These are phyloP conservation scores for Lichtheimia ramosa DNA, from an alignment of 371 early-diverging fungal genomes.

Conservation along the genomic window DNA sequence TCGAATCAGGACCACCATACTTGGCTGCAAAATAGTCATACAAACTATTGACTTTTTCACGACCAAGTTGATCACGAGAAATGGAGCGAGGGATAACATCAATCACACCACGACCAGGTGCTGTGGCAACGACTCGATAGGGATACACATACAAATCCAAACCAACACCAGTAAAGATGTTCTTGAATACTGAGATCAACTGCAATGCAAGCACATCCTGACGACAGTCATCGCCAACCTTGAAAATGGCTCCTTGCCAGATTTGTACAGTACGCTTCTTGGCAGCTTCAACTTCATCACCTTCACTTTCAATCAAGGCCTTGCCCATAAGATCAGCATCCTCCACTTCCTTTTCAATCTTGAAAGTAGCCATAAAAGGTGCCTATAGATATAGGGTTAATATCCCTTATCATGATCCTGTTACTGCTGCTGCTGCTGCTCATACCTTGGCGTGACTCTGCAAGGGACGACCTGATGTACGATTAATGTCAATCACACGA, in stretches of 20 bases:
- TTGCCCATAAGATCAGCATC: slow-evolving; percentile 50
- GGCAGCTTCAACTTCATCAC: slow-evolving; percentile 24
- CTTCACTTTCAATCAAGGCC: slow-evolving; percentile 42
- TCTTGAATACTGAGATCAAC: slow-evolving; percentile 96
- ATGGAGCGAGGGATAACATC: slow-evolving; percentile 99
- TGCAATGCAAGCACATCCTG: slow-evolving; percentile 99
- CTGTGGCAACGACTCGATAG: slow-evolving; percentile 98
- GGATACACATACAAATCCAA: slow-evolving; percentile 97
- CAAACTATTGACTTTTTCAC: slow-evolving; percentile 97
- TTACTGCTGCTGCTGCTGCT: neutral
- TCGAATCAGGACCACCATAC: slow-evolving; percentile 92
- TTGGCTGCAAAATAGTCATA: slow-evolving; percentile 95
- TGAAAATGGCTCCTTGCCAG: slow-evolving; percentile 95
- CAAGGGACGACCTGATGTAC: slow-evolving; percentile 92
- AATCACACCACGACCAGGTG: slow-evolving; percentile 97
- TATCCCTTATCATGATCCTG: neutral
- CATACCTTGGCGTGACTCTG: slow-evolving; percentile 97
- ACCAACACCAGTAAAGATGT: slow-evolving; percentile 90
- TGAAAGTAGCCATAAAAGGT: slow-evolving; percentile 99
- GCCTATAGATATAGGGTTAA: slow-evolving; percentile 51
- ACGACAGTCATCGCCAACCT: slow-evolving; percentile 99
- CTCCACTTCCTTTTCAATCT: slow-evolving; percentile 68
- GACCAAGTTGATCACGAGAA: slow-evolving; percentile 97
- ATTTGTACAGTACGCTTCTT: slow-evolving; percentile 43
- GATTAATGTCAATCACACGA: slow-evolving; percentile 93